phyloP scores from a whole-genome alignment of 148 eudicot species.

The Rhododendron henanense region DNA sequence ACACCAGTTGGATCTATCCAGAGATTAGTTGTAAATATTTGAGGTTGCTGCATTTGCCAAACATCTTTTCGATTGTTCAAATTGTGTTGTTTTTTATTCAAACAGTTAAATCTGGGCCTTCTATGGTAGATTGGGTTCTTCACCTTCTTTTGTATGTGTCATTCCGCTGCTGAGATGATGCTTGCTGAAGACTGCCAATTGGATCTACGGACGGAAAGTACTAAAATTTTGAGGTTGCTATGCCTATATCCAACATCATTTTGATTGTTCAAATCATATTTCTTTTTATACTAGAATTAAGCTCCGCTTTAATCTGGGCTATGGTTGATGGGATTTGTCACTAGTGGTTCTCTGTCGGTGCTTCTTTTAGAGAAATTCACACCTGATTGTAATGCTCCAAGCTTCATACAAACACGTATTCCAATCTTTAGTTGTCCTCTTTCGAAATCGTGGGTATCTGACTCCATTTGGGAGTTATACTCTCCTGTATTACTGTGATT shows the following conservation, averaged over 20 bases:
- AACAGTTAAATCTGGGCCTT: not conserved
- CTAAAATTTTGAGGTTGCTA: not conserved
- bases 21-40: not conserved
- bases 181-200: not conserved
- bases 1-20: not conserved
- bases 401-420: not conserved
- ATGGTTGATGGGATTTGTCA: not conserved
- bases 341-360: not conserved
- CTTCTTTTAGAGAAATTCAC: not conserved
- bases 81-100: not conserved
- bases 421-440: not conserved
- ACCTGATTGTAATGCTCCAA: not conserved
- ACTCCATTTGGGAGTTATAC: not conserved
- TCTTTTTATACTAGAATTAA: not conserved
- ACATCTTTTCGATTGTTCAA: not conserved
- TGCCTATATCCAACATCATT: not conserved
- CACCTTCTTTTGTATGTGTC: not conserved
- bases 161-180: not conserved
- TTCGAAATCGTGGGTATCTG: not conserved
- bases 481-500: not conserved
- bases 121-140: not conserved
- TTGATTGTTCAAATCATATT: not conserved
- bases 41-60: not conserved
- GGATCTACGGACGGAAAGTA: not conserved
- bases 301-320: not conserved